A percentile compares a stretch with the other conserved stretches of the same genome.
These are phyloP conservation scores for Globisporangium apiculatum DNA, from an alignment of 352 stramenopile genomes.

Conservation along the genomic window DNA sequence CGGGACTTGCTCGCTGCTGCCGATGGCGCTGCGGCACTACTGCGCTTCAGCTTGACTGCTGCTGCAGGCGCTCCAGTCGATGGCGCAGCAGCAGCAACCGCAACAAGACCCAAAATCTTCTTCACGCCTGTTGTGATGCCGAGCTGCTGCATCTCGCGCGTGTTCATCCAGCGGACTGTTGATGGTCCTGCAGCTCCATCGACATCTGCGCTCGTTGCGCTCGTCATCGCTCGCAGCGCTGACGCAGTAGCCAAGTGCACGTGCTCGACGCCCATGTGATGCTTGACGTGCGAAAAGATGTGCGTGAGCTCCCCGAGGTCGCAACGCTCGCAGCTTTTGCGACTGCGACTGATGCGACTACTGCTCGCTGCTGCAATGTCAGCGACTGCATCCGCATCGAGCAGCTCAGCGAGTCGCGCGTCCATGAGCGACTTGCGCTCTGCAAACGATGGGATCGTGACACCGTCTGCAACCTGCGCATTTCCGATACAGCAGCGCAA, in stretches of 20 bases:
- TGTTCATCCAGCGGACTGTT: constrained; percentile 70
- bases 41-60: neutral
- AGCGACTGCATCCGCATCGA: constrained; percentile 21
- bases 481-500: no score
- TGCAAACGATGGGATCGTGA: constrained; percentile 56
- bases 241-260: constrained; percentile 45
- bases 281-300: constrained; percentile 89
- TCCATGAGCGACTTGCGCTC: constrained; percentile 57
- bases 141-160: constrained; percentile 57
- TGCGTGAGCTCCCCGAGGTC: constrained; percentile 75
- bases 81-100: constrained; percentile 1
- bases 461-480: constrained; percentile 42
- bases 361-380: constrained; percentile 9
- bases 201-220: neutral
- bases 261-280: constrained; percentile 87
- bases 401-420: constrained; percentile 24
- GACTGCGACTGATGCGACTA: neutral
- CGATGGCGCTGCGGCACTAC: neutral
- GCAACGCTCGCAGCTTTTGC: constrained; percentile 19
- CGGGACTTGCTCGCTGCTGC: constrained; percentile 3
- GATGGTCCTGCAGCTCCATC: neutral
- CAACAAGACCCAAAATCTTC: constrained; percentile 74
- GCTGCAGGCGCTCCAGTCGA: neutral
- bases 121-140: constrained; percentile 86
- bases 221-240: neutral